A percentile compares a stretch with the other conserved stretches of the same genome.
These are phyloP conservation scores for Penicillium corylophilum DNA, from an alignment of 2,329 filamentous ascomycete genomes.

Conservation along the genomic window DNA sequence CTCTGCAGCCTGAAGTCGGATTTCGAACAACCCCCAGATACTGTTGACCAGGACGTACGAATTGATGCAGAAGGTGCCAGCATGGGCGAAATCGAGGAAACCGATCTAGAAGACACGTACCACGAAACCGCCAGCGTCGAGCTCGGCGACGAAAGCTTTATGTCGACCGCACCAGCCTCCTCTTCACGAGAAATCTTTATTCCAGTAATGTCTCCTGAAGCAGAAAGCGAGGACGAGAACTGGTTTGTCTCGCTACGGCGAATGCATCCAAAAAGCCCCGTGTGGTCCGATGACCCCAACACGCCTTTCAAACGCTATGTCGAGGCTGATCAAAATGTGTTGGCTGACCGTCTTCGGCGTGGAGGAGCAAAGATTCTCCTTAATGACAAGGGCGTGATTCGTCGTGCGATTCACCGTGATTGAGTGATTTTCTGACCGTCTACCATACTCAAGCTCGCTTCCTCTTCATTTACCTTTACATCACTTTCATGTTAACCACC, in stretches of 20 bases:
- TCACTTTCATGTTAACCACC: not conserved
- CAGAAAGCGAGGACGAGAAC: slow-evolving; percentile 21
- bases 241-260: slow-evolving; percentile 34
- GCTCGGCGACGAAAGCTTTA: slow-evolving; percentile 31
- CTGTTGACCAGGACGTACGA: not conserved
- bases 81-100: slow-evolving; percentile 11
- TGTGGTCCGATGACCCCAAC: slow-evolving; percentile 35
- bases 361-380: slow-evolving; percentile 27
- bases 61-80: not conserved
- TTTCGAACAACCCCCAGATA: not conserved
- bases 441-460: not conserved
- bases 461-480: not conserved
- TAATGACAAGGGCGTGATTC: slow-evolving; percentile 36
- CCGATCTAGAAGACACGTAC: slow-evolving; percentile 12
- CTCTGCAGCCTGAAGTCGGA: not conserved
- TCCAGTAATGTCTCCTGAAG: slow-evolving; percentile 2
- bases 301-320: slow-evolving; percentile 43
- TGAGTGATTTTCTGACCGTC: not conserved
- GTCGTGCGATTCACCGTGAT: slow-evolving; percentile 15
- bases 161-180: not conserved
- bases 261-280: slow-evolving; percentile 17
- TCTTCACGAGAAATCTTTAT: not conserved
- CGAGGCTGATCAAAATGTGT: slow-evolving; percentile 32
- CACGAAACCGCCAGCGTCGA: slow-evolving; percentile 41
- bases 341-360: slow-evolving; percentile 29